phyloP scores from a whole-genome alignment of 2,329 filamentous ascomycete species.

The Pestalotiopsis sp. region DNA sequence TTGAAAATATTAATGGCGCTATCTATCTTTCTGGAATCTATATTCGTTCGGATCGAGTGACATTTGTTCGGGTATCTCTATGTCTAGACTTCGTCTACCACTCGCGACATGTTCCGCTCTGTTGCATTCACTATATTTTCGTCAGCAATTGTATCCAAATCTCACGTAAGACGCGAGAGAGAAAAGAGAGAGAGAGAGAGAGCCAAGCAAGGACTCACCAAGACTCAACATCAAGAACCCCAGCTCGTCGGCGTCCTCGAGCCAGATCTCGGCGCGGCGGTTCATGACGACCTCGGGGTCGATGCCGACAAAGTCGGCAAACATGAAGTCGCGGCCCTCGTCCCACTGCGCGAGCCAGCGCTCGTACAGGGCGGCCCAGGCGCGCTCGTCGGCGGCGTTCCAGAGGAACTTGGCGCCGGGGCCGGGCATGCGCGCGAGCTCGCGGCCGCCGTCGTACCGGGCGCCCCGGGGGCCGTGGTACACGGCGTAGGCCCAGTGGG shows the following conservation, averaged over 20 bases:
- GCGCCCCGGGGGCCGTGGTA: conserved; percentile 29
- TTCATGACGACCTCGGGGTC: conserved; percentile 32
- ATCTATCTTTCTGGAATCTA: neutral
- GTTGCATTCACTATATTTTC: neutral
- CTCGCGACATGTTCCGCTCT: neutral
- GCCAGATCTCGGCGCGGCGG: conserved; percentile 37
- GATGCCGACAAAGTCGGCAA: conserved; percentile 35
- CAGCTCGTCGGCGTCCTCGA: conserved; percentile 45
- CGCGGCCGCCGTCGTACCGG: conserved; percentile 35
- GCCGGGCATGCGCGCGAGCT: conserved; percentile 40
- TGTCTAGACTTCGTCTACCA: neutral
- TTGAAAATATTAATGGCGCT: too few species aligned
- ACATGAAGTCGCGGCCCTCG: conserved; percentile 26
- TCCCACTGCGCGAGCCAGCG: conserved; percentile 38
- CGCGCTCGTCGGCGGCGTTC: conserved; percentile 32
- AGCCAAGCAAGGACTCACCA: too few species aligned
- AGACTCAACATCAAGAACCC: conserved; percentile 41
- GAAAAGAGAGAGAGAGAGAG: too few species aligned
- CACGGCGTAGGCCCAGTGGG: conserved; percentile 42
- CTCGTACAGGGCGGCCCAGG: conserved; percentile 36
- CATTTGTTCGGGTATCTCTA: neutral
- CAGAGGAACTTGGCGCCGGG: conserved; percentile 41
- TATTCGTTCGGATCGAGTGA: neutral
- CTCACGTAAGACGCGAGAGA: too few species aligned
- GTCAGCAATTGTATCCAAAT: too few species aligned